phyloP scores from a whole-genome alignment of 1,284 basidiomycete species.

The Ustilago vetiveriae region DNA sequence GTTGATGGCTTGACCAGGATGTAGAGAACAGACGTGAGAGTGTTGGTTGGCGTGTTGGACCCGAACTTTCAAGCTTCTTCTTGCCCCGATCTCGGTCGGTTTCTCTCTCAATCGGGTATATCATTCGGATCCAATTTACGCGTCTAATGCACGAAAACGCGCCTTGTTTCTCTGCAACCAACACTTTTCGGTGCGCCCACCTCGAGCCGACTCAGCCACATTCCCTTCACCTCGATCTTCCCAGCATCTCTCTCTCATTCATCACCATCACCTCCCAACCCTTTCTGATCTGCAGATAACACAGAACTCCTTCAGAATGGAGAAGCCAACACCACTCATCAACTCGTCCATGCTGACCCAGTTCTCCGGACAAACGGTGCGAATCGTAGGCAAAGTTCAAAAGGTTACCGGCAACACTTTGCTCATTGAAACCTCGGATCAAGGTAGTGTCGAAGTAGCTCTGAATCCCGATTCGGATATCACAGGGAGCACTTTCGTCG shows the following conservation, averaged over 20 bases:
- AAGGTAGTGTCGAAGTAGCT: slow-evolving; percentile 58
- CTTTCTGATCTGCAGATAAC: no score
- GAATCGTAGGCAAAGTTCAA: slow-evolving; percentile 60
- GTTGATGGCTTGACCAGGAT: no score
- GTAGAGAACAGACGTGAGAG: no score
- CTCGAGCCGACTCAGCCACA: slow-evolving; percentile 5
- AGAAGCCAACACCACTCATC: slow-evolving; percentile 59
- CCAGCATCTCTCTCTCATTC: background rate
- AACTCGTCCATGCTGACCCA: slow-evolving; percentile 58
- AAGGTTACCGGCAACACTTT: slow-evolving; percentile 55
- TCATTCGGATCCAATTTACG: no score
- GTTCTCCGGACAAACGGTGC: slow-evolving; percentile 50
- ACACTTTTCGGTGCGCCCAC: no score
- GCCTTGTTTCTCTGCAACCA: slow-evolving; percentile 3
- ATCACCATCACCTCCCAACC: background rate
- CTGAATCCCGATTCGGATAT: slow-evolving; percentile 52
- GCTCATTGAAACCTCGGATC: slow-evolving; percentile 58
- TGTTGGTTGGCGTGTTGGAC: slow-evolving; percentile 1
- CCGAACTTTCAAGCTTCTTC: background rate
- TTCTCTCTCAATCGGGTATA: no score
- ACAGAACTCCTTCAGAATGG: slow-evolving; percentile 24
- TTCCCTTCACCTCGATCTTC: background rate
- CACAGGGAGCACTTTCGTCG: slow-evolving; percentile 45
- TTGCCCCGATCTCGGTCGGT: background rate
- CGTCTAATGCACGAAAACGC: slow-evolving; percentile 3